Evolutionary conservation across 352 stramenopile genomes (phyloP).

Genomic region (Phytopythium helicoides): DNA sequence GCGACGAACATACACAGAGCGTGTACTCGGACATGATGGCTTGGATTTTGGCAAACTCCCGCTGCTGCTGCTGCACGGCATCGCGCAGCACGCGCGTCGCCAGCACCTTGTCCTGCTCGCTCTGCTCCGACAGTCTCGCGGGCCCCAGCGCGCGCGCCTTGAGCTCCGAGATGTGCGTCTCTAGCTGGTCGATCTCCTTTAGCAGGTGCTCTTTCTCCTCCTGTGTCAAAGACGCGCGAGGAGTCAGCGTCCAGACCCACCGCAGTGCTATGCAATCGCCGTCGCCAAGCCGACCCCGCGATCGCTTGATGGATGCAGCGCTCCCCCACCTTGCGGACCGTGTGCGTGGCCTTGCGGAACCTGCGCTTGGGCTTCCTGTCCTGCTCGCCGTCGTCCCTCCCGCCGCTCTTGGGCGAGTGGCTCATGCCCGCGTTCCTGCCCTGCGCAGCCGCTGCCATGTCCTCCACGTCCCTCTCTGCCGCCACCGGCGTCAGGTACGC

Average conservation of each 20-base stretch:
- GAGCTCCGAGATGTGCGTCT: slow-evolving; percentile 20
- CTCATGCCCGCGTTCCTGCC: background rate
- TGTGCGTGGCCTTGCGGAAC: slow-evolving; percentile 35
- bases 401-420: slow-evolving; percentile 1
- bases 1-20: slow-evolving; percentile 22
- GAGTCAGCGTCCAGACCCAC: too few relatives aligned
- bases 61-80: slow-evolving; percentile 29
- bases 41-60: slow-evolving; percentile 36
- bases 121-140: slow-evolving; percentile 17
- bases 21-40: slow-evolving; percentile 41
- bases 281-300: too few relatives aligned
- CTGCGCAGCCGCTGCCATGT: background rate
- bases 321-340: slow-evolving; percentile 20
- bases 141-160: slow-evolving; percentile 20
- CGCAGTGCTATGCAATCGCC: too few relatives aligned
- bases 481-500: background rate
- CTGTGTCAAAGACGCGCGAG: background rate
- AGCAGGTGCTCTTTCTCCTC: slow-evolving; percentile 31
- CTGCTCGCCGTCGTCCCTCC: background rate
- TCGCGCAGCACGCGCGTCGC: slow-evolving; percentile 29
- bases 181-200: slow-evolving; percentile 16
- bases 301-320: background rate
- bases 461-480: background rate
- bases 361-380: slow-evolving; percentile 1
- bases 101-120: slow-evolving; percentile 23